These are phyloP conservation scores for Xylariaceae sp. DNA, from an alignment of 2,329 filamentous ascomycete species.

Conservation along the genomic window DNA sequence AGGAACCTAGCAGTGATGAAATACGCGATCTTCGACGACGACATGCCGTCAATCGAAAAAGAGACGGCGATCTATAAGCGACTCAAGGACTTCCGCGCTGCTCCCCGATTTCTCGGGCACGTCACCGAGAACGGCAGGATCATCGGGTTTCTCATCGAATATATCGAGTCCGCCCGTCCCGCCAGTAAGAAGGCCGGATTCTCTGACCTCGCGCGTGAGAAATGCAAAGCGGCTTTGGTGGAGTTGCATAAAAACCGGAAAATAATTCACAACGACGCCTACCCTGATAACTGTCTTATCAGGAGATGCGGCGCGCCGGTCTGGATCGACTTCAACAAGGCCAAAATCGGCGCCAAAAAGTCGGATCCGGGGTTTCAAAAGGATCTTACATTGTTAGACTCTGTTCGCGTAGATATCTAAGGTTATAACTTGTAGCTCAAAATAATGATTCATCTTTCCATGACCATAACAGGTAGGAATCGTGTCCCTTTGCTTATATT, in stretches of 20 bases:
- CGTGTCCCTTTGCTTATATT: no score
- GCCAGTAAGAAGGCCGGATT: not conserved
- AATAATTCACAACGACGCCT: slow-evolving; percentile 1
- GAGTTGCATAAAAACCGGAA: not conserved
- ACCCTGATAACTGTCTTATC: slow-evolving; percentile 5
- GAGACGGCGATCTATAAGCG: not conserved
- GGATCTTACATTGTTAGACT: not conserved
- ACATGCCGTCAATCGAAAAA: not conserved
- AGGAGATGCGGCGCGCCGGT: not conserved
- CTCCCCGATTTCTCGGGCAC: slow-evolving; percentile 9
- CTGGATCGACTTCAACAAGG: slow-evolving; percentile 1
- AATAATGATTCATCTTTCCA: no score
- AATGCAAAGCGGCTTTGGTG: not conserved
- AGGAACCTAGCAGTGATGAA: slow-evolving; percentile 6
- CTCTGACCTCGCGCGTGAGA: not conserved
- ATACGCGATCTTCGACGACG: not conserved
- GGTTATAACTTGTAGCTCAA: no score
- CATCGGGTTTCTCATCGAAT: slow-evolving; percentile 10
- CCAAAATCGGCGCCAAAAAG: not conserved
- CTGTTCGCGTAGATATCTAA: not conserved
- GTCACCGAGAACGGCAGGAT: slow-evolving; percentile 7
- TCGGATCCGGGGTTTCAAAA: not conserved
- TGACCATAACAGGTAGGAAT: no score
- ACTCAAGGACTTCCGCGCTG: not conserved
- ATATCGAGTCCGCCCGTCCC: not conserved